phyloP scores from a whole-genome alignment of 2,329 filamentous ascomycete genomes.

The Dendrostoma leiphaemia region DNA sequence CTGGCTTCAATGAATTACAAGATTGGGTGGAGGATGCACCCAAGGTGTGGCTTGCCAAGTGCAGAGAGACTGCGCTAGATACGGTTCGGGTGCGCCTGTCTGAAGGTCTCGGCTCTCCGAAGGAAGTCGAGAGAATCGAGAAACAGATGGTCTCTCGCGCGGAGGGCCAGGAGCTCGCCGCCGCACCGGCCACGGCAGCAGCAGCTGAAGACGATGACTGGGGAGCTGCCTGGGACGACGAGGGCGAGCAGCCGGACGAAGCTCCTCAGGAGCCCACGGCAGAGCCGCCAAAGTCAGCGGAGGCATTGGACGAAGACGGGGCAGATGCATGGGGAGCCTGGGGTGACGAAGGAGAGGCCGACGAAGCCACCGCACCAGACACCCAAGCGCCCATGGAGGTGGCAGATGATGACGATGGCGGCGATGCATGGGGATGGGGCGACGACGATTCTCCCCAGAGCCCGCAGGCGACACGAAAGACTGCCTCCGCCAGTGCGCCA shows the following conservation, averaged over 20 bases:
- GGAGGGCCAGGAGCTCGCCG: conserved; percentile 64
- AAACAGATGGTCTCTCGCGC: conserved; percentile 71
- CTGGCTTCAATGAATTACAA: conserved; percentile 59
- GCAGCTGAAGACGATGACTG: conserved; percentile 59
- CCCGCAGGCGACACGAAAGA: conserved; percentile 8
- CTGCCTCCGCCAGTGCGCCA: conserved; percentile 20
- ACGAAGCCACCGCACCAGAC: conserved; percentile 24
- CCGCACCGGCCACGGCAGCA: conserved; percentile 33
- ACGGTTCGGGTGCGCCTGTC: conserved; percentile 68
- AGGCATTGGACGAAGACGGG: conserved; percentile 32
- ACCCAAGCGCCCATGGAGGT: conserved; percentile 18
- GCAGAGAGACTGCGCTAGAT: conserved; percentile 76
- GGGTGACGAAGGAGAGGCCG: conserved; percentile 29
- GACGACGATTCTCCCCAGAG: conserved; percentile 54
- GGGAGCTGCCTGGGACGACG: conserved; percentile 78
- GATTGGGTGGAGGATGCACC: conserved; percentile 82
- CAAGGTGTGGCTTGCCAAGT: conserved; percentile 80
- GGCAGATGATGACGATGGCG: conserved; percentile 35
- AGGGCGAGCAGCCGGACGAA: conserved; percentile 44
- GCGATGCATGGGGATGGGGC: conserved; percentile 83
- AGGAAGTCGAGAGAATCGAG: conserved; percentile 78
- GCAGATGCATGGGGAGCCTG: conserved; percentile 35
- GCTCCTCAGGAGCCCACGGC: conserved; percentile 19
- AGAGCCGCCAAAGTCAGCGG: conserved; percentile 23
- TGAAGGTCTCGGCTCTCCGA: conserved; percentile 61